Base-by-base conservation (phyloP, 192 early-diverging fungal species). In the Umbelopsis vinacea region DNA sequence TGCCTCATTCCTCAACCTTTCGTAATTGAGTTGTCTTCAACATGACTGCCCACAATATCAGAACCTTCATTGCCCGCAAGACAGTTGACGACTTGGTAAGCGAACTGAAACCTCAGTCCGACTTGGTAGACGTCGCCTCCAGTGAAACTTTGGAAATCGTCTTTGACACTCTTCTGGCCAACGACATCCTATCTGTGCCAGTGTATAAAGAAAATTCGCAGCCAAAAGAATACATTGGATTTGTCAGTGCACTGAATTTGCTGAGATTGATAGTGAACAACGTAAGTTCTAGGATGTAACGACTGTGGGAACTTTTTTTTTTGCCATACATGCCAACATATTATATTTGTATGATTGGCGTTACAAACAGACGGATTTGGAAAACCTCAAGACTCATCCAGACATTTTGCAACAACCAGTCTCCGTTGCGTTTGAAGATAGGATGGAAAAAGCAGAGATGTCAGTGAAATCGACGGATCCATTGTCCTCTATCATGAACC, bases 171-270 rank as follows among this genome's bases (percentile, higher is more conserved):
- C 76, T 88, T 7, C 70, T 82, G 11, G 73, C 79, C 14, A 77
- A 84, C 29, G 81, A 89, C 68, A 89, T 89, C 29, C 68, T 85
- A 8, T 85, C 85, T 40, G 81, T 86, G 11, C 87, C 87, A 19
- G 85, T 88, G 14, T 88, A 88, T 72, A 73, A 77, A 23, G 50
- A 26, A 11, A 68, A 74, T 45, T 76, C 67, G 57, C 68, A 74
- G 10, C 72, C 75, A 15, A 85, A 84, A 69, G 71, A 75, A 55
- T 84, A 85, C 46, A 63, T 86, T 40, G 74, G 84, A 45, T 85
- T 89, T 70, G 83, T 89, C 46, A 82, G 79, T 68, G 79, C 73
- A 8, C 78, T 83, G 45, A 85, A 87, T 66, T 69, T 89, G 24
- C 35, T 89, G 14, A 81, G 75, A 22, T 74, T 79, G 22, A 40